These are phyloP conservation scores for Cladorrhinum samala DNA, from an alignment of 495 filamentous ascomycete species.

Conservation along the genomic window DNA sequence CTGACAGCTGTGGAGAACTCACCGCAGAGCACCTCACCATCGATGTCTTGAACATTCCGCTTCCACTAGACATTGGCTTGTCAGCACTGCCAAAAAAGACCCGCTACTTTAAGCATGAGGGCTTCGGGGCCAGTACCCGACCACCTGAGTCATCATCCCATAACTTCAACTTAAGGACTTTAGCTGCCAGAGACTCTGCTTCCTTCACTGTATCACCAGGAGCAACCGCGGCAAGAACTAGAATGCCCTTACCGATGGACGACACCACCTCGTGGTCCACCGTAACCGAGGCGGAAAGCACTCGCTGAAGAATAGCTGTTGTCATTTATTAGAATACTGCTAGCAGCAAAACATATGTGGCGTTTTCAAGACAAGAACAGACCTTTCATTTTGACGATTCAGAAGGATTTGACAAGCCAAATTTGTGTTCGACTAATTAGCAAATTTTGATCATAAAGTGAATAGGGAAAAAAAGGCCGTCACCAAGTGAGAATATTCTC, in stretches of 20 bases:
- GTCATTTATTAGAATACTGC: constrained; percentile 6
- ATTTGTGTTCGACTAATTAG: too few relatives aligned
- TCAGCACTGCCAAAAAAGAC: too few relatives aligned
- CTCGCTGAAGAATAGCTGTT: constrained; percentile 86
- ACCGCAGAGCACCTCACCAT: constrained; percentile 89
- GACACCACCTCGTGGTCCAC: constrained; percentile 90
- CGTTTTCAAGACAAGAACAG: not conserved
- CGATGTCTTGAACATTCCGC: constrained; percentile 74
- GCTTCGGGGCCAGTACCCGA: too few relatives aligned
- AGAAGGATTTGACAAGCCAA: not conserved
- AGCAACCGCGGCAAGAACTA: constrained; percentile 87
- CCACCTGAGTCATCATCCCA: constrained; percentile 75
- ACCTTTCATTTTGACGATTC: constrained; percentile 28
- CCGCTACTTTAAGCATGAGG: too few relatives aligned
- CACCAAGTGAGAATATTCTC: too few relatives aligned
- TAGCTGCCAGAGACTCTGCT: constrained; percentile 71
- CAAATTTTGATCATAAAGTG: too few relatives aligned
- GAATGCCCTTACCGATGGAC: constrained; percentile 78
- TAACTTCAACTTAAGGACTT: constrained; percentile 81
- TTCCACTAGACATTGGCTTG: constrained; percentile 65
- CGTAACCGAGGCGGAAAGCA: constrained; percentile 95
- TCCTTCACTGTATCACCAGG: constrained; percentile 89
- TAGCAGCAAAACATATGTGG: not conserved
- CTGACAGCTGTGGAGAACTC: constrained; percentile 19
- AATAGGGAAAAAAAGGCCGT: too few relatives aligned